A percentile compares a stretch with the other conserved stretches of the same genome.
phyloP scores from a whole-genome alignment of 306 rosid genomes.

The Dryas alaskensis region DNA sequence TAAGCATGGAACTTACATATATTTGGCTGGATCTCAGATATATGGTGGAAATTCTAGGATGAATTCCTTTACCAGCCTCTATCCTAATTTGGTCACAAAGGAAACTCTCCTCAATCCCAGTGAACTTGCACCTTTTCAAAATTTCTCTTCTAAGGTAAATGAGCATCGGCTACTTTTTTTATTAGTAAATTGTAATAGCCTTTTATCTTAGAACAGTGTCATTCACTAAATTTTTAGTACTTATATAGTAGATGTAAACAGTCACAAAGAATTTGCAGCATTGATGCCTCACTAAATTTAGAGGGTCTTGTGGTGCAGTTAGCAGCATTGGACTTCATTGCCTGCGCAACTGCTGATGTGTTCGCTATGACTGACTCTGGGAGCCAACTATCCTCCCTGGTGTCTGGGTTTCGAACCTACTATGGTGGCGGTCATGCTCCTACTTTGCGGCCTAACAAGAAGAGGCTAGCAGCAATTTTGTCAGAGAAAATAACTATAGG shows the following conservation, averaged over 20 bases:
- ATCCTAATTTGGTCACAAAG: slow-evolving; percentile 83
- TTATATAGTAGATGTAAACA: no score
- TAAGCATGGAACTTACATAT: slow-evolving; percentile 62
- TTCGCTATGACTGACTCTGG: slow-evolving; percentile 98
- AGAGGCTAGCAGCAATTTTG: slow-evolving; percentile 74
- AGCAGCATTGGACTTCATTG: slow-evolving; percentile 92
- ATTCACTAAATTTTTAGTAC: no score
- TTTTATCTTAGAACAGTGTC: neutral
- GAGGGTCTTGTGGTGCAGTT: slow-evolving; percentile 49
- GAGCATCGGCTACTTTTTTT: neutral
- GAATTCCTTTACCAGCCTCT: slow-evolving; percentile 70
- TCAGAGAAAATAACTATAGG: slow-evolving; percentile 56
- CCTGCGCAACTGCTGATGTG: slow-evolving; percentile 88
- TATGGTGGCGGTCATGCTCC: slow-evolving; percentile 68
- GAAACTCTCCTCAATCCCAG: slow-evolving; percentile 63
- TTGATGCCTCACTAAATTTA: no score
- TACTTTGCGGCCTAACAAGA: slow-evolving; percentile 82
- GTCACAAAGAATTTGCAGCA: no score
- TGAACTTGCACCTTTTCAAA: slow-evolving; percentile 81
- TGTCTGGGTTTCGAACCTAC: slow-evolving; percentile 86
- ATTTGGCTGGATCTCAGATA: slow-evolving; percentile 82
- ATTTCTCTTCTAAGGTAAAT: slow-evolving; percentile 86
- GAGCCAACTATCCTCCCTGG: slow-evolving; percentile 94
- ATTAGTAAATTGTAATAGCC: neutral
- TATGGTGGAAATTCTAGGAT: slow-evolving; percentile 76